Evolutionary conservation across 495 filamentous ascomycete genomes (phyloP), one percentile per base, ranked within the genome.

Genomic region (Podospora comata): DNA sequence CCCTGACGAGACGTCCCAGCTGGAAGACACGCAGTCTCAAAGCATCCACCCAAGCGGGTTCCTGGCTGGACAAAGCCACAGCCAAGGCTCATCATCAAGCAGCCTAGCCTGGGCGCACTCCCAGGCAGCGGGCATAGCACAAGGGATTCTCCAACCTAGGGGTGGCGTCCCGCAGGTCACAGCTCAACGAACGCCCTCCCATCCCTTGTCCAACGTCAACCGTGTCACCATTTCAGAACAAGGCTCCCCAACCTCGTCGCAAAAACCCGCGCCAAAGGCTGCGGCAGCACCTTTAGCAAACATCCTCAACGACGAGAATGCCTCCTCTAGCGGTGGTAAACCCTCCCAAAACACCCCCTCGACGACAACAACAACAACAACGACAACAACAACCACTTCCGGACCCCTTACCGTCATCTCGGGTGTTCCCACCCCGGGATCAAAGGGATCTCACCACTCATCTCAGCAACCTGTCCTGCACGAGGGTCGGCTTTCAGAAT

Each of bases 381-480:
- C 30, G 23, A 30, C 39, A 20, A 11, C 34, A 26, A 32, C 16
- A 7, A 5, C n/a, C 55, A 58, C 62, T 16, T 19, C 54, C 18
- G 54, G 63, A 18, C 27, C 39, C 55, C 19, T 34, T 26, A 74
- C 75, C 7, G 64, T 72, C 48, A 76, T 76, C 23, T 75, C 77
- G 60, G 78, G 77, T 7, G 30, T 32, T 32, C 30, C 30, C 30
- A 32, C 30, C 30, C 30, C 30, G 30, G 30, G 30, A 32, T 5
- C 30, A 5, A 32, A 11, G 73, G 74, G 39, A 66, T 74, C 74
- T 15, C 64, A 60, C 32, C 66, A 67, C 15, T 74, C 69, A 6
- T 82, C 81, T 15, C 77, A 85, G 67, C 81, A 85, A 64, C 69
- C 90, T 19, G 81, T 90, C 39, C 67, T 93, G 56, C 87, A 93